Conservation (phyloP, 2,329 filamentous ascomycete genomes). For the Thelonectria discophora region DNA sequence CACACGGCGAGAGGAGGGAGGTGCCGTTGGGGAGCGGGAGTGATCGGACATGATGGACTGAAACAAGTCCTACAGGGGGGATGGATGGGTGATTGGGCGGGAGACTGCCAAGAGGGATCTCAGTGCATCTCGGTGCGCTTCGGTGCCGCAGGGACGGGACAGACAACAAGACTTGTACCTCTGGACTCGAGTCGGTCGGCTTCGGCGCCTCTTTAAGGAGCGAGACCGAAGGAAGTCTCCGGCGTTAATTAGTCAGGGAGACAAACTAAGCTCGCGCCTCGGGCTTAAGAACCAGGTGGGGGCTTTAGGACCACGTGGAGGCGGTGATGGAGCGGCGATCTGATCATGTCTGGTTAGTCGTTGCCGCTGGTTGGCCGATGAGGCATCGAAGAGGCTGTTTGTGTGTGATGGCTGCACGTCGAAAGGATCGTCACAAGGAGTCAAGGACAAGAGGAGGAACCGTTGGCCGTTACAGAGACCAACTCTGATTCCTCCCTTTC, state of each 20-base stretch:
- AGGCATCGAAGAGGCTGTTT: neutral
- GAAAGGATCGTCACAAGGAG: too few species aligned
- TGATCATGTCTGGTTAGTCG: neutral
- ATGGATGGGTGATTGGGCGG: neutral
- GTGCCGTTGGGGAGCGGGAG: slow-evolving; percentile 14
- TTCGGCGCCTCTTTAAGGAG: slow-evolving; percentile 5
- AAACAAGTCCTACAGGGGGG: neutral
- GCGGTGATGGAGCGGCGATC: slow-evolving; percentile 1
- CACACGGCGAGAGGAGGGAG: slow-evolving; percentile 12
- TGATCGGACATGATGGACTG: slow-evolving; percentile 3
- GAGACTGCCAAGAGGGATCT: neutral
- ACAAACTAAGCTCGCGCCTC: slow-evolving; percentile 1
- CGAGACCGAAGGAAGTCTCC: slow-evolving; percentile 12
- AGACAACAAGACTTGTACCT: neutral
- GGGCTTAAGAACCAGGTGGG: slow-evolving; percentile 1
- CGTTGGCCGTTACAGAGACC: too few species aligned
- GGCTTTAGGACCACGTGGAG: neutral
- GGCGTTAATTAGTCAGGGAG: neutral
- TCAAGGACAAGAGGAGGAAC: too few species aligned
- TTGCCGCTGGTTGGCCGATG: neutral
- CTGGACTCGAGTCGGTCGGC: slow-evolving; percentile 3
- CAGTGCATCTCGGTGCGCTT: slow-evolving; percentile 12
- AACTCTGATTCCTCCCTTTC: too few species aligned
- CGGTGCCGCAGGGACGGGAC: slow-evolving; percentile 12
- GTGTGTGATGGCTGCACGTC: neutral